Percentiles rank a stretch among this genome's conserved stretches.
phyloP scores from a whole-genome alignment of 495 filamentous ascomycete species.

The Trichoderma orchidacearum region DNA sequence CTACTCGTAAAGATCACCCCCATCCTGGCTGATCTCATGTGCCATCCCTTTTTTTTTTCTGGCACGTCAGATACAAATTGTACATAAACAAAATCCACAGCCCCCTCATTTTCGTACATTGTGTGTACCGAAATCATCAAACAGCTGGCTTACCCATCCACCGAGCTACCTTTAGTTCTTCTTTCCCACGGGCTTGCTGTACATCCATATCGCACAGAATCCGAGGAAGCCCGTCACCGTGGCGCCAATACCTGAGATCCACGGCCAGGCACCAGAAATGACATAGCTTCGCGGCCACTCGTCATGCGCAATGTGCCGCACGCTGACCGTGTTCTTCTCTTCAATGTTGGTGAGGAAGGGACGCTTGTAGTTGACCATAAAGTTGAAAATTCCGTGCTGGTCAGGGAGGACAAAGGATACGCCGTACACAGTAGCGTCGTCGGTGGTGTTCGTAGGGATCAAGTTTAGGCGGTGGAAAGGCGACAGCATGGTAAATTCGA shows the following conservation, averaged over 20 bases:
- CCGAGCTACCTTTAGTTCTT: background rate
- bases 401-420: slow-evolving; percentile 72
- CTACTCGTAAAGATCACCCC: background rate
- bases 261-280: slow-evolving; percentile 87
- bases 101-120: background rate
- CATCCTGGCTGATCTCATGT: background rate
- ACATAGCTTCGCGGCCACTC: slow-evolving; percentile 86
- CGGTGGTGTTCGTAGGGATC: slow-evolving; percentile 29
- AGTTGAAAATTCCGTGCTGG: slow-evolving; percentile 97
- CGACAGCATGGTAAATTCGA: slow-evolving; percentile 97
- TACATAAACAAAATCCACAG: background rate
- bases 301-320: slow-evolving; percentile 91
- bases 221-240: slow-evolving; percentile 73
- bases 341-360: slow-evolving; percentile 83
- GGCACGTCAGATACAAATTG: background rate
- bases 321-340: slow-evolving; percentile 88
- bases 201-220: slow-evolving; percentile 85
- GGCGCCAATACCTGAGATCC: slow-evolving; percentile 78
- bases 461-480: slow-evolving; percentile 91
- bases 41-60: background rate
- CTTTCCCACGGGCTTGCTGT: slow-evolving; percentile 45
- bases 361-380: slow-evolving; percentile 89
- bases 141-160: background rate
- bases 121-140: background rate
- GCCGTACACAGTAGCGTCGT: slow-evolving; percentile 60